Evolutionary conservation across 2,329 filamentous ascomycete species (phyloP).

Genomic region (Aotearoamyces nothofagi): DNA sequence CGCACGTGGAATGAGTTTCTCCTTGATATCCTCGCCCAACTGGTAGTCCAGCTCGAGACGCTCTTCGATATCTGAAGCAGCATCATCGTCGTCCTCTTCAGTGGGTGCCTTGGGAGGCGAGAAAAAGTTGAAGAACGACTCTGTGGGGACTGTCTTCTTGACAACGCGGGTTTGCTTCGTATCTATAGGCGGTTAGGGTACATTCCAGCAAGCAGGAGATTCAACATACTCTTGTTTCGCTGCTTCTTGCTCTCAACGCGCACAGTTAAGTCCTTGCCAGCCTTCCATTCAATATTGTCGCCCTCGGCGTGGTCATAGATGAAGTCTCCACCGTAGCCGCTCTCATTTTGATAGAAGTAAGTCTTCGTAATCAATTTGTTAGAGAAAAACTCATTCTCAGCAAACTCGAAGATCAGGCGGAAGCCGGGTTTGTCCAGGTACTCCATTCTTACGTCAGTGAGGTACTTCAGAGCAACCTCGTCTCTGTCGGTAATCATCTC

Average conservation of each 20-base stretch:
- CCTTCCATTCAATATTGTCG: slow-evolving; percentile 95
- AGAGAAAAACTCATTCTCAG: slow-evolving; percentile 89
- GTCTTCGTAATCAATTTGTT: slow-evolving; percentile 98
- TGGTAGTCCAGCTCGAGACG: slow-evolving; percentile 97
- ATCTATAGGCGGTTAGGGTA: slow-evolving; percentile 36
- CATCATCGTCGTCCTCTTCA: slow-evolving; percentile 55
- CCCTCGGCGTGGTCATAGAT: slow-evolving; percentile 99
- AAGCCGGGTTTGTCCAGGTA: slow-evolving; percentile 97
- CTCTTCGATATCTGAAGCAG: slow-evolving; percentile 86
- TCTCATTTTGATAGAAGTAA: slow-evolving; percentile 98
- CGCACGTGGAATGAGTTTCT: slow-evolving; percentile 95
- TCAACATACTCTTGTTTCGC: slow-evolving; percentile 84
- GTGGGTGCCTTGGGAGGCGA: slow-evolving; percentile 77
- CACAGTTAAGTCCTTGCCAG: slow-evolving; percentile 83
- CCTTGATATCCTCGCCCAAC: slow-evolving; percentile 97
- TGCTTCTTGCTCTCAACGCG: slow-evolving; percentile 98
- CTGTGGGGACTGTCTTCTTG: slow-evolving; percentile 96
- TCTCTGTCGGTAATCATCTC: slow-evolving; percentile 99
- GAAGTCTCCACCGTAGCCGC: slow-evolving; percentile 95
- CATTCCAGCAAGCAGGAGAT: neutral
- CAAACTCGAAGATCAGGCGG: slow-evolving; percentile 94
- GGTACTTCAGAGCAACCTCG: slow-evolving; percentile 78
- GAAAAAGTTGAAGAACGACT: slow-evolving; percentile 93
- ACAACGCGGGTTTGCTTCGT: slow-evolving; percentile 98
- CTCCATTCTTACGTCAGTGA: slow-evolving; percentile 95